Base-by-base conservation (phyloP, 345 rosid species). In the Erodium maritimum region DNA sequence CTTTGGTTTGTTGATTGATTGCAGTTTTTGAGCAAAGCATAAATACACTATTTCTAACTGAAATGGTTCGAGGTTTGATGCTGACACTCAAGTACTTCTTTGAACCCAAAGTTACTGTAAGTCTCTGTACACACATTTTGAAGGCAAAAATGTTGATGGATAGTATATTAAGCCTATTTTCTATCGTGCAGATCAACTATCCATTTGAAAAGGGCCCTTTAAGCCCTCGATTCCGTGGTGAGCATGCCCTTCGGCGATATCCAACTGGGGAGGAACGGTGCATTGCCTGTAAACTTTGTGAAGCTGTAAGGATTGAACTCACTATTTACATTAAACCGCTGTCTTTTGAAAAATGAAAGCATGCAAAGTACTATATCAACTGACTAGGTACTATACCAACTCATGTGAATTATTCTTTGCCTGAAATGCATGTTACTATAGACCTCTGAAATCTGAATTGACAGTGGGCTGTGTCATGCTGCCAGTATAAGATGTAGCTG, bases 141-240 rank as follows among this genome's bases (percentile, higher is more conserved):
- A 1, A 29, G 37, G 8, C 9, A 11, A 29, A 29, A 29, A 29
- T 29, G 37, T 29, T 6, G 37, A 29, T 29, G 59, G 53, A 8
- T 60, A 21, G 50, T 42, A 59, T 60, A 54, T 63, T 37, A 23
- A 60, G 55, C 19, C 16, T 50, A 17, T 56, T n/a, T 63, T 20
- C 68, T 54, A 65, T 50, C 67, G 3, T 74, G 61, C 80, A 89
- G 99, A 93, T 93, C 77, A 93, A 87, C 76, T 93, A 93, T 71
- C 97, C 97, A n/a, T 93, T 93, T 72, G 99, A 90, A 80, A 93
- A 93, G 81, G 99, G 99, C 61, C 99, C 95, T 58, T 59, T 87
- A 75, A 93, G 97, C 71, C 97, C 97, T 37, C 86, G 96, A 48
- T 89, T 93, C 73, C 95, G 90, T 58, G 97, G 99, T 63, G 99